Base-by-base conservation (phyloP, 768 basidiomycete species). In the Wakefieldia striispora region DNA sequence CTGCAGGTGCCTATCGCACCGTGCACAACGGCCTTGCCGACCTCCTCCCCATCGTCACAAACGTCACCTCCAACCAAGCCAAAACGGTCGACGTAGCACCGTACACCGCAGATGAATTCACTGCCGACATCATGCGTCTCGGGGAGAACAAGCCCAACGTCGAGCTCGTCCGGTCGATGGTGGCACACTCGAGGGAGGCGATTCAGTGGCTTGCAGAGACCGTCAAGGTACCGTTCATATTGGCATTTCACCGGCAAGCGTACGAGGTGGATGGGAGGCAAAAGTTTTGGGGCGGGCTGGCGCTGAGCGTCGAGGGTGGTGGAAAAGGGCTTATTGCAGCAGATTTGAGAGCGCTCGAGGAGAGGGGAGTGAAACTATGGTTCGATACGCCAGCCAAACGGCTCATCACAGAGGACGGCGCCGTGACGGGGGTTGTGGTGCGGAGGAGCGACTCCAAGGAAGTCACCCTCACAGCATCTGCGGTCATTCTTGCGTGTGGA, bases 271-370 rank as follows among this genome's bases (percentile, higher is more conserved):
- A 75, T 19, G 83, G 82, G 35, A 70, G 77, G 48, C 77, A 82
- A 55, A 82, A 75, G 52, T 87, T 87, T 58, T 87, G 84, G 84
- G 84, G 85, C 19, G 86, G 84, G 6, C 66, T 87, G 66, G 82
- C 76, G 9, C 71, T 86, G 21, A 75, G 77, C 54, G 78, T 80
- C n/a, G 72, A 78, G 46, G 78, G 79, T 34, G 84, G 84, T 2
- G 85, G 86, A 11, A 87, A 86, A 60, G 84, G 86, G 2, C 66
- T 87, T 11, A 82, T 87, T 45, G 70, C 60, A 38, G 77, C 82
- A 4, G 81, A 85, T 63, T 73, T 71, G 35, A 61, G 59, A 16
- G 79, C 79, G 1, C 70, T 86, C 49, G 56, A 67, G 47, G 65
- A 72, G 38, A 76, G 72, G 14, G 78, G 80, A 0, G 75, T 86